Evolutionary conservation across 441 rosid genomes (phyloP).

Genomic region (Populus hybrid): DNA sequence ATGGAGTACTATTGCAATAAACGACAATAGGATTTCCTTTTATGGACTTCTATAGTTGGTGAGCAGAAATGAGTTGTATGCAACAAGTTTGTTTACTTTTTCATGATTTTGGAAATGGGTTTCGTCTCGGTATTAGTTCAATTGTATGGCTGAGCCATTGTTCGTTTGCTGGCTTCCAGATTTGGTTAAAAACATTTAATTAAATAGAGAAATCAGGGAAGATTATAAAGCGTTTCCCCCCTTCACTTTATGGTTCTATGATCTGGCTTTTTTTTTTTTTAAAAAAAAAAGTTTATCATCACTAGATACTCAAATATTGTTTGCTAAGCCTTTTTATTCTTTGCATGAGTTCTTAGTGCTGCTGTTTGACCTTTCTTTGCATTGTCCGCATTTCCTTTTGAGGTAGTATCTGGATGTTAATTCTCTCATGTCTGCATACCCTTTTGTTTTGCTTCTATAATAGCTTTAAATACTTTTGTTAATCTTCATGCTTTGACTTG

Average conservation of each 20-base stretch:
- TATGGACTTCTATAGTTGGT: slow-evolving; percentile 7
- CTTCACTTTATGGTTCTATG: neutral
- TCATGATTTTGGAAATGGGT: neutral
- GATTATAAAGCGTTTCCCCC: neutral
- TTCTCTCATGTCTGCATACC: slow-evolving; percentile 15
- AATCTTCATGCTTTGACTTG: slow-evolving; percentile 8
- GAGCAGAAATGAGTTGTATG: slow-evolving; percentile 14
- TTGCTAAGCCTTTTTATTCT: slow-evolving; percentile 15
- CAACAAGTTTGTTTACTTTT: neutral
- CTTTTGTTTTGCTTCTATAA: slow-evolving; percentile 4
- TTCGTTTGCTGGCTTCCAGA: slow-evolving; percentile 17
- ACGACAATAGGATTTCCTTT: slow-evolving; percentile 11
- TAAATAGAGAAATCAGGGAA: slow-evolving; percentile 1
- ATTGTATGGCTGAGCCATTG: slow-evolving; percentile 1
- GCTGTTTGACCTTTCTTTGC: slow-evolving; percentile 9
- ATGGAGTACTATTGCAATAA: slow-evolving; percentile 18
- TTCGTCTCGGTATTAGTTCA: neutral
- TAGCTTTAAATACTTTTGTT: neutral
- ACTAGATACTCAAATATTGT: neutral
- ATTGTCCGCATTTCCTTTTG: slow-evolving; percentile 9
- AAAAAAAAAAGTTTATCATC: neutral
- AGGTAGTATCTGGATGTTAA: slow-evolving; percentile 5
- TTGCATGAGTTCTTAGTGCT: slow-evolving; percentile 12
- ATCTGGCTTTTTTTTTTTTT: neutral
- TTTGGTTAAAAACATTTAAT: slow-evolving; percentile 18